Percentiles rank a stretch among this genome's conserved stretches.
Evolutionary conservation across 2,329 filamentous ascomycete species (phyloP).

Genomic region (Ophiostoma perfectum): DNA sequence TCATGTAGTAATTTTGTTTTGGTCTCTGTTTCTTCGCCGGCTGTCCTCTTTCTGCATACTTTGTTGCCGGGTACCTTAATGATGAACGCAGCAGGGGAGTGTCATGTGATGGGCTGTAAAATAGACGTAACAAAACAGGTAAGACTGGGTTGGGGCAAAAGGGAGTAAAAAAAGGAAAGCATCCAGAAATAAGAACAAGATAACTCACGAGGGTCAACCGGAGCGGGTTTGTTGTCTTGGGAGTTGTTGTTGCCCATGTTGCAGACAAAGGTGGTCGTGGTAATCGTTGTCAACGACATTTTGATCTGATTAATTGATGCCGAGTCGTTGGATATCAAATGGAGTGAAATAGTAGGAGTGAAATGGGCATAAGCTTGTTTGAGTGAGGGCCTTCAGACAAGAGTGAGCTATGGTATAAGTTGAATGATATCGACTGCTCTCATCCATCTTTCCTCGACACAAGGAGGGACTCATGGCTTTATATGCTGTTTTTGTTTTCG

Average conservation of each 20-base stretch:
- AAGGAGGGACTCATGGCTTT: neutral
- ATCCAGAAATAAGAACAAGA: neutral
- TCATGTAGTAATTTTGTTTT: neutral
- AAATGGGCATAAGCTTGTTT: no score
- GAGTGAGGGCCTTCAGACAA: no score
- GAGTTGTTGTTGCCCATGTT: neutral
- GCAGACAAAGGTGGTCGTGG: neutral
- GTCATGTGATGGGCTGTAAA: conserved; percentile 17
- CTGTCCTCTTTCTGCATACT: neutral
- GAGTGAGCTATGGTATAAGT: neutral
- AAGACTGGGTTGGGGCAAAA: neutral
- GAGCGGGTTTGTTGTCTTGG: conserved; percentile 15
- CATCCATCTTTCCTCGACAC: neutral
- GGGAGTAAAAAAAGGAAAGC: neutral
- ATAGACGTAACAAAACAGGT: neutral
- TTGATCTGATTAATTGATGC: neutral
- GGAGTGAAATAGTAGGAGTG: no score
- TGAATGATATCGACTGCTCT: neutral
- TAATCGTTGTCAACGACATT: neutral
- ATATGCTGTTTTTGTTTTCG: neutral
- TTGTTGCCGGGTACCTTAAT: conserved; percentile 5
- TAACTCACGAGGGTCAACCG: conserved; percentile 19
- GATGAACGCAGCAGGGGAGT: conserved; percentile 5
- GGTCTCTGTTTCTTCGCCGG: neutral
- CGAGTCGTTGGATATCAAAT: no score